Base-by-base conservation (phyloP, 2,329 filamentous ascomycete species). In the Orbilia quercus region DNA sequence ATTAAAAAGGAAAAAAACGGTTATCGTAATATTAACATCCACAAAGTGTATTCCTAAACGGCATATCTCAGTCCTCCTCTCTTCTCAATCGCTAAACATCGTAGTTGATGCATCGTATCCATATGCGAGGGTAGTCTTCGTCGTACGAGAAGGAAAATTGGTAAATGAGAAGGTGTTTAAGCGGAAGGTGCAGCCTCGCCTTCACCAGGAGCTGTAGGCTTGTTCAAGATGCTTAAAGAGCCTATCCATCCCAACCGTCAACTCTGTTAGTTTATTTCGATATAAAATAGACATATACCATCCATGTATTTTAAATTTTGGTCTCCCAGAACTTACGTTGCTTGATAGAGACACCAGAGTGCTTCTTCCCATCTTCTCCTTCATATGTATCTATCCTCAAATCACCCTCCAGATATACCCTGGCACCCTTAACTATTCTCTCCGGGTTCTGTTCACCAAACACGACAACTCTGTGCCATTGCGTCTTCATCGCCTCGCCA, bases 341-440 rank as follows among this genome's bases (percentile, higher is more conserved):
- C 55, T 90, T 81, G 78, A 98, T 84, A 81, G 84, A 93, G 79
- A 97, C 80, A 54, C 82, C 79, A 62, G 81, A 86, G 76, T 84
- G 84, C 77, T 83, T 86, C 81, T 89, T 89, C 80, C 91, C 91
- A 50, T 95, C 90, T 66, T 83, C 80, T 77, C 90, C 88, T 76
- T 90, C 86, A 80, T 87, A 94, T 47, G 81, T 83, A 77, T 82
- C 84, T 82, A 94, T 88, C 76, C 82, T 83, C 74, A 89, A 90
- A 74, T 97, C 91, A 47, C 90, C 93, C 81, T 98, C 94, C 54
- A 98, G 84, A 79, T 87, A 92, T 75, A 99, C 85, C 55, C 92
- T 83, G 12, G 91, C 86, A 73, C 93, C 96, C 77, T 74, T 71
- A 14, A 55, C 60, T 25, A 38, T 58, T 50, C 48, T 20, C n/a